A percentile compares a stretch with the other conserved stretches of the same genome.
Evolutionary conservation across 192 early-diverging fungal species (phyloP).

Genomic region (Rhizoclosmatium sp.): DNA sequence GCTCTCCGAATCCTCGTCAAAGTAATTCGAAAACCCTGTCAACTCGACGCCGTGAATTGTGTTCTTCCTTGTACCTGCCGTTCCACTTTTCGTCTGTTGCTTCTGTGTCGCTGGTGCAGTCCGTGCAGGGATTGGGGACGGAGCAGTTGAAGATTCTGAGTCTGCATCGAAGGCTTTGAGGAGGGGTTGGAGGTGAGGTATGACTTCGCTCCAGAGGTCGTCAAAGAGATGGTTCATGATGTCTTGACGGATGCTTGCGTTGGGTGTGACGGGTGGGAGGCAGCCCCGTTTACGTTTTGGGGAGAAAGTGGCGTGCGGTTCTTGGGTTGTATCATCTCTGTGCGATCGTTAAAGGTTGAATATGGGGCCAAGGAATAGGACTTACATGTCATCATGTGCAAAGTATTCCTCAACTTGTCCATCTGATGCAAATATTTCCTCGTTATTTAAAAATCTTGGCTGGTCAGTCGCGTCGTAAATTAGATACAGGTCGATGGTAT

Average conservation of each 20-base stretch:
- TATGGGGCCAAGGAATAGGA: neutral
- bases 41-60: neutral
- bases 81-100: neutral
- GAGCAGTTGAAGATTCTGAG: neutral
- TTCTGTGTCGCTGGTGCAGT: neutral
- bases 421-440: conserved; percentile 46
- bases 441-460: neutral
- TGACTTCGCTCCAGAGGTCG: conserved; percentile 58
- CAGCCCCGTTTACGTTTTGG: conserved; percentile 25
- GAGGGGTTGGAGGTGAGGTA: neutral
- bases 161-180: neutral
- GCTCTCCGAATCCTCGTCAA: conserved; percentile 16
- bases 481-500: neutral
- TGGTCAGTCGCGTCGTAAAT: neutral
- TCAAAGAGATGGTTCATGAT: conserved; percentile 54
- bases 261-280: conserved; percentile 45
- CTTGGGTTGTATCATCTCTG: conserved; percentile 22
- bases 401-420: conserved; percentile 53
- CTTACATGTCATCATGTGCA: conserved; percentile 37
- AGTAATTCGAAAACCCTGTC: conserved; percentile 14
- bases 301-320: conserved; percentile 5
- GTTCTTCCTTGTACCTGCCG: neutral
- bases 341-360: neutral
- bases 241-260: conserved; percentile 50
- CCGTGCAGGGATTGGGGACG: neutral